Base-by-base conservation (phyloP, 176 grass and related monocot species). In the Olyra latifolia region DNA sequence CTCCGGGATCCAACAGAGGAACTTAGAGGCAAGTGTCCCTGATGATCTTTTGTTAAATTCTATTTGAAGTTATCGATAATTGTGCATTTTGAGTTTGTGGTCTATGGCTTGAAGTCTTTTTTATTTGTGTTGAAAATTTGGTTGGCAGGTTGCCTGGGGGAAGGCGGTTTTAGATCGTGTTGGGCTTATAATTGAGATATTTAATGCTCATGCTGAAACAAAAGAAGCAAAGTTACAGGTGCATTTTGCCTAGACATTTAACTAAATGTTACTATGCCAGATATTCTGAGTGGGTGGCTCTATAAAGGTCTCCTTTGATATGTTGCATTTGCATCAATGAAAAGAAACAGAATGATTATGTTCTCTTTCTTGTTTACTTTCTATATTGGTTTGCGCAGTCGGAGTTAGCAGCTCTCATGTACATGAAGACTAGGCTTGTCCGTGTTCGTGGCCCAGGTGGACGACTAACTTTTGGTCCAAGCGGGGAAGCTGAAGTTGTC, bases 221-320 rank as follows among this genome's bases (percentile, higher is more conserved):
- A 98, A 91, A 77, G 95, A 98, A 95, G 95, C 86, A 80, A 98
- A 98, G 76, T 68, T 98, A 72, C 95, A 98, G 90, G 95, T 98
- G 25, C 8, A 23, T 62, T 72, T n/a, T 87, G 27, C 67, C 27
- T 68, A 49, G 28, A 78, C 80, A 62, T 79, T 64, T 48, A 14
- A 24, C 3, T 72, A 28, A 28, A 47, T 69, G 12, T 52, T 83
- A 76, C 62, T 78, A 1, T 76, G 17, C 28, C 75, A 42, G 22
- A 79, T 75, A 19, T 67, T 69, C 4, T 67, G 20, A 52, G 8
- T 83, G 57, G 40, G 52, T 49, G 46, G 27, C 11, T 75, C 41
- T 28, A 70, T 69, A 30, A 61, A 66, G 27, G 57, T 42, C 6
- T 76, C 13, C 8, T 74, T 84, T 44, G 30, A 61, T 35, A 27